Evolutionary conservation across 1,139 yeast species (phyloP), one percentile per base, ranked within the genome.

Genomic region (Blastobotrys arbuscula): DNA sequence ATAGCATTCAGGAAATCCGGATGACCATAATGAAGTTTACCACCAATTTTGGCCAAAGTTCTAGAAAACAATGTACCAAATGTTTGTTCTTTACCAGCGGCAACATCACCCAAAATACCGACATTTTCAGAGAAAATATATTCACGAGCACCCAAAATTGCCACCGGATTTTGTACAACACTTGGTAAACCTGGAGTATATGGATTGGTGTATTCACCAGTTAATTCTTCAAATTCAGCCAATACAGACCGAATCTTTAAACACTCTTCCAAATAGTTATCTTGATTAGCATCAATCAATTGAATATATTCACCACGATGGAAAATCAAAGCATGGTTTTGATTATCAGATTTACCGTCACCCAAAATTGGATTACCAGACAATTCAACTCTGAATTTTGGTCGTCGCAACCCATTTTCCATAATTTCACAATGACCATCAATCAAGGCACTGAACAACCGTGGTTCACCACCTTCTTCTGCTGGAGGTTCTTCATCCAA

Each of bases 11-110:
- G 76, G 81, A 92, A 92, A 88, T 92, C 98, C 55, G 98, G 98
- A 72, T 92, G 98, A 74, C 98, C 98, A 75, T 92, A 92, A 79
- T 92, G 98, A 70, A 92, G 81, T 69, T 92, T 92, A 76, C 97
- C 97, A 73, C 98, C 98, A 72, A 92, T 84, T 75, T 90, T 97
- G 55, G 98, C 94, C 71, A 92, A 77, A 45, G 97, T 92, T 79
- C 98, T 86, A 39, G 97, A 95, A 65, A 92, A 92, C 69, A 92
- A 76, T 12, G 98, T 92, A 82, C 98, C 98, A 68, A 92, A 92
- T 60, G 98, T 92, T 73, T 92, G 98, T 79, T 92, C 98, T 76
- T 92, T 92, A 81, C 97, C 98, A 59, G 98, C 98, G 62, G 98
- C 98, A 70, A 92, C 95, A 73, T 92, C 98, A 83, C 98, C 98